phyloP scores from a whole-genome alignment of 139 green algal species.

The Eudorina sp. region DNA sequence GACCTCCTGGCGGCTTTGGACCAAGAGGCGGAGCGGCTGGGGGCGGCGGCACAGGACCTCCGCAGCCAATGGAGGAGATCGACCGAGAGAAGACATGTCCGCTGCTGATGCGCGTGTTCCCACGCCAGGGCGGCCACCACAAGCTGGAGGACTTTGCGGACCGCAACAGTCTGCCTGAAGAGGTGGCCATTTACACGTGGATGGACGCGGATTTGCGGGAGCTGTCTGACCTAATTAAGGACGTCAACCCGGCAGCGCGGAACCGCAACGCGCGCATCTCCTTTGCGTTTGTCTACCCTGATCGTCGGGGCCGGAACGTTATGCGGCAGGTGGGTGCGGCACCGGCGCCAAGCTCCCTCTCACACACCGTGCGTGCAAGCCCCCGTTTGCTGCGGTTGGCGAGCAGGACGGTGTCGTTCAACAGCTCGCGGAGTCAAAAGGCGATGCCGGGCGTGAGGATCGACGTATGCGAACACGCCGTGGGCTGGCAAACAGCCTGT shows the following conservation, averaged over 20 bases:
- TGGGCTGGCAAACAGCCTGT: too few species aligned
- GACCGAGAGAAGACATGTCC: slow-evolving; percentile 82
- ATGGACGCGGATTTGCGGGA: slow-evolving; percentile 92
- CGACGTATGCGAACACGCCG: too few species aligned
- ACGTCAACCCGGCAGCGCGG: slow-evolving; percentile 66
- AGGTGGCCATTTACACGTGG: slow-evolving; percentile 94
- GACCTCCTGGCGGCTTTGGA: slow-evolving; percentile 1
- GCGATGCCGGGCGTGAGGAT: too few species aligned
- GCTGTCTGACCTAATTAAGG: slow-evolving; percentile 92
- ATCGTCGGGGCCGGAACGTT: slow-evolving; percentile 88
- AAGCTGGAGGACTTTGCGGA: slow-evolving; percentile 76
- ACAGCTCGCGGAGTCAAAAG: too few species aligned
- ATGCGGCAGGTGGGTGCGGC: slow-evolving; percentile 80
- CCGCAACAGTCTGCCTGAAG: slow-evolving; percentile 30
- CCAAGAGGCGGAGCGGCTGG: not conserved
- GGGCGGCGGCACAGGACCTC: not conserved
- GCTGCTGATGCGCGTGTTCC: slow-evolving; percentile 89
- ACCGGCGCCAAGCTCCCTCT: too few species aligned
- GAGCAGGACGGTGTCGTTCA: too few species aligned
- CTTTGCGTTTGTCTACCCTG: slow-evolving; percentile 94
- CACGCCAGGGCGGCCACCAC: slow-evolving; percentile 82
- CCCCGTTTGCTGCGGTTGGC: too few species aligned
- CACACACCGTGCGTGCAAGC: too few species aligned
- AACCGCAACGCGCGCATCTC: slow-evolving; percentile 70
- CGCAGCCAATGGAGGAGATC: slow-evolving; percentile 24